Percentiles rank a stretch among this genome's conserved stretches.
phyloP scores from a whole-genome alignment of 805 yeast genomes.

The Yarrowia osloensis region DNA sequence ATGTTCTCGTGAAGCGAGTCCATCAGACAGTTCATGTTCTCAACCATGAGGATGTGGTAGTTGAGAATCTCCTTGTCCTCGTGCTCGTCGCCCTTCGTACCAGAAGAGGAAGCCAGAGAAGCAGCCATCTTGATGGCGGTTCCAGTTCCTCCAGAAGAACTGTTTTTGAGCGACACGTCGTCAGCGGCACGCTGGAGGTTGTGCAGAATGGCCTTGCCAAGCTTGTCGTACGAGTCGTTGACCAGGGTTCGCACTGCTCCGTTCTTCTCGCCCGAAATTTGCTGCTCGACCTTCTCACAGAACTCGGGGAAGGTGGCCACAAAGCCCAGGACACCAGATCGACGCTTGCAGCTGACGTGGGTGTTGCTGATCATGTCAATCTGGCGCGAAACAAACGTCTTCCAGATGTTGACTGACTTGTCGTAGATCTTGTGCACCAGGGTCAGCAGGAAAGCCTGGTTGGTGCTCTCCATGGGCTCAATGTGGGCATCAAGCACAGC shows the following conservation, averaged over 20 bases:
- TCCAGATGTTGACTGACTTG: constrained; percentile 59
- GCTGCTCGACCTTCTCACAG: constrained; percentile 46
- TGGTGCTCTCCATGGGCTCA: constrained; percentile 46
- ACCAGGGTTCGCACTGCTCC: constrained; percentile 38
- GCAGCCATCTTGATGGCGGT: constrained; percentile 18
- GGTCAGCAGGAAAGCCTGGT: constrained; percentile 64
- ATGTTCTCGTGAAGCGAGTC: constrained; percentile 33
- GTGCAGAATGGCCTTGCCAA: constrained; percentile 42
- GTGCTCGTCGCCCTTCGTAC: constrained; percentile 33
- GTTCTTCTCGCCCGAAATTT: constrained; percentile 19
- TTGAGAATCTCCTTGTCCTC: constrained; percentile 46
- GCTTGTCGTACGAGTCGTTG: constrained; percentile 40
- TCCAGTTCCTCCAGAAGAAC: constrained; percentile 8
- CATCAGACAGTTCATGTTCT: constrained; percentile 49
- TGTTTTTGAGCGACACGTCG: constrained; percentile 31
- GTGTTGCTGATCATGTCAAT: constrained; percentile 48
- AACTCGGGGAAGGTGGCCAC: constrained; percentile 54
- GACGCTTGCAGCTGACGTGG: constrained; percentile 43
- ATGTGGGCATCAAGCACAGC: constrained; percentile 47
- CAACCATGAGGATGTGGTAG: constrained; percentile 51
- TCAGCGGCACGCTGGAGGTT: constrained; percentile 40
- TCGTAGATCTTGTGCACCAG: constrained; percentile 55
- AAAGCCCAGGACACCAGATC: constrained; percentile 49
- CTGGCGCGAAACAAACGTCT: constrained; percentile 58
- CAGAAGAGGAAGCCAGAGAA: constrained; percentile 22